phyloP scores from a whole-genome alignment of 1,284 basidiomycete species.

The Erythrobasidium hasegawianum region DNA sequence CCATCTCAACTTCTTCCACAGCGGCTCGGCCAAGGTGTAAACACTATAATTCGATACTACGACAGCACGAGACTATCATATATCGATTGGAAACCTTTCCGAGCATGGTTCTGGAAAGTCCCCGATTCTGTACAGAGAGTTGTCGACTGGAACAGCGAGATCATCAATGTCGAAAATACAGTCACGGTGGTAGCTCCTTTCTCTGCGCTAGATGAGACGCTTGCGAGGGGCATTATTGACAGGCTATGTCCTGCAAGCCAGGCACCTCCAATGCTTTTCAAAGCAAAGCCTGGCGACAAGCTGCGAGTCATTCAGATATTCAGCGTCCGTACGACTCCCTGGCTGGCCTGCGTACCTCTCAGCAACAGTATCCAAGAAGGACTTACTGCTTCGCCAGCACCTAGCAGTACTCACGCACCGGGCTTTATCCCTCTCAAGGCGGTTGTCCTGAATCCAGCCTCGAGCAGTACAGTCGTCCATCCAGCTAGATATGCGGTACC shows the following conservation, averaged over 20 bases:
- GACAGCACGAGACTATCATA: slow-evolving; percentile 2
- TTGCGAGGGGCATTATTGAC: slow-evolving; percentile 13
- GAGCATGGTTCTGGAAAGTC: slow-evolving; percentile 21
- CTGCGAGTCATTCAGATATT: slow-evolving; percentile 20
- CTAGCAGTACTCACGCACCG: background rate
- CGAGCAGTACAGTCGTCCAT: background rate
- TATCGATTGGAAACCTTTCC: slow-evolving; percentile 22
- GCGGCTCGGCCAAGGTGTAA: background rate
- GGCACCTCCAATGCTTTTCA: slow-evolving; percentile 12
- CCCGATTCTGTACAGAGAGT: slow-evolving; percentile 2
- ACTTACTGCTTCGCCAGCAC: background rate
- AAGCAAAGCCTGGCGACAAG: slow-evolving; percentile 13
- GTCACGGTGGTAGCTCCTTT: slow-evolving; percentile 11
- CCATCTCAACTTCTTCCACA: background rate
- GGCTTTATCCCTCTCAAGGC: slow-evolving; percentile 29
- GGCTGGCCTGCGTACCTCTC: slow-evolving; percentile 24
- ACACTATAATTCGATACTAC: slow-evolving; percentile 16
- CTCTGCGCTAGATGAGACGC: slow-evolving; percentile 8
- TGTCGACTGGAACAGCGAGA: slow-evolving; percentile 3
- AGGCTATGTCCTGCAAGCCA: background rate
- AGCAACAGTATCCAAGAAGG: background rate
- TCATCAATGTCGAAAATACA: background rate
- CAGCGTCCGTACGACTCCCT: slow-evolving; percentile 4
- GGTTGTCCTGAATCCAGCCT: slow-evolving; percentile 4
- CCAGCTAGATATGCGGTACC: background rate